Conservation (phyloP, 306 rosid genomes). For the Cajanus cajan region DNA sequence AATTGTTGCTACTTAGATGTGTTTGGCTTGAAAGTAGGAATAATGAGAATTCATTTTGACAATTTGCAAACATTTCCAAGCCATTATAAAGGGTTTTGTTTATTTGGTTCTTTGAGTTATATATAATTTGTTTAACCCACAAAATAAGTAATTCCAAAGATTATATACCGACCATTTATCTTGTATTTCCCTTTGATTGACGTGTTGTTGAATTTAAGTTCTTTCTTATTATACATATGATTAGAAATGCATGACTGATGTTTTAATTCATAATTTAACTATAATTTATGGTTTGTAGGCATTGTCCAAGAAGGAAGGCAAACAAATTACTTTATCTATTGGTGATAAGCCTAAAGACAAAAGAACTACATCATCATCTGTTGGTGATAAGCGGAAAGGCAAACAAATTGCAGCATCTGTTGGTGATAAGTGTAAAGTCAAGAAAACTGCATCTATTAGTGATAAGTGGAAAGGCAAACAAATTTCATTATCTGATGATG, state of each 20-base stretch:
- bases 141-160: not conserved
- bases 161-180: not conserved
- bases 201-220: constrained; percentile 1
- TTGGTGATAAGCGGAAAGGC: constrained; percentile 18
- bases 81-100: not conserved
- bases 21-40: no score
- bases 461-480: no score
- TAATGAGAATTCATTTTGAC: no score
- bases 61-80: no score
- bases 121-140: not conserved
- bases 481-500: not conserved
- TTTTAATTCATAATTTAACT: constrained; percentile 27
- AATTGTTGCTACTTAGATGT: not conserved
- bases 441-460: constrained; percentile 24
- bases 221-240: not conserved
- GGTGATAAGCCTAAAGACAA: constrained; percentile 17
- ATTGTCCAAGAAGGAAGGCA: constrained; percentile 23
- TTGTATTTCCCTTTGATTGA: not conserved
- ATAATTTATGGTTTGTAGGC: constrained; percentile 18
- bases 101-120: not conserved
- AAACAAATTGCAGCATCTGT: constrained; percentile 15
- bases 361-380: constrained; percentile 7
- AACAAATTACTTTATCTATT: constrained; percentile 14
- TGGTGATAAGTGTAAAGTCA: constrained; percentile 17
- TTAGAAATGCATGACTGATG: not conserved